These are phyloP conservation scores for Fusarium sp. DNA, from an alignment of 2,329 filamentous ascomycete genomes.

Conservation along the genomic window DNA sequence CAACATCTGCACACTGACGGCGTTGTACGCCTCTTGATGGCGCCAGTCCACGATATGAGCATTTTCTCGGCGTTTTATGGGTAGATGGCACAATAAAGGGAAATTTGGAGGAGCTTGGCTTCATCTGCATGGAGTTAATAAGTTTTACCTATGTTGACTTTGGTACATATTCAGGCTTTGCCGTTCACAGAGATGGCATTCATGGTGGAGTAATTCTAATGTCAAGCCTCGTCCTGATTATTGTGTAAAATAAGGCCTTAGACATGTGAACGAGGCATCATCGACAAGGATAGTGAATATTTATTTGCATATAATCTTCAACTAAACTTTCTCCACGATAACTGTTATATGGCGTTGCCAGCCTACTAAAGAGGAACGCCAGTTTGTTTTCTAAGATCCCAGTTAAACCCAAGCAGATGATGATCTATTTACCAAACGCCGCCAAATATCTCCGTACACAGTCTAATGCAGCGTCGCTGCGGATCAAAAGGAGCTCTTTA, in stretches of 20 bases:
- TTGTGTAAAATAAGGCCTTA: constrained; percentile 26
- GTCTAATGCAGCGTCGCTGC: background rate
- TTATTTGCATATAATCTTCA: constrained; percentile 35
- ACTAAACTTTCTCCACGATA: constrained; percentile 32
- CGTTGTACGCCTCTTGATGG: constrained; percentile 24
- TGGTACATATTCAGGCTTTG: constrained; percentile 28
- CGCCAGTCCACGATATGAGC: constrained; percentile 39
- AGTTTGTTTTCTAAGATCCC: constrained; percentile 16
- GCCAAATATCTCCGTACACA: background rate
- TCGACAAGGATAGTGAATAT: constrained; percentile 20
- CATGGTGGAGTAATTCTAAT: constrained; percentile 36
- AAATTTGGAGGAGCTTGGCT: constrained; percentile 18
- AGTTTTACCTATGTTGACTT: constrained; percentile 13
- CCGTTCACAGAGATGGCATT: constrained; percentile 24
- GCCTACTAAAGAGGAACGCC: background rate
- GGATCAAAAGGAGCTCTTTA: background rate
- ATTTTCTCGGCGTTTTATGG: constrained; percentile 48
- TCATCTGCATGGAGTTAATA: constrained; percentile 15
- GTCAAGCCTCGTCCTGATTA: constrained; percentile 17
- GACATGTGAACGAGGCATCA: constrained; percentile 20
- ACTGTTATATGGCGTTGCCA: background rate
- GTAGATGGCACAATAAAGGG: constrained; percentile 41
- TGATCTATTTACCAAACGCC: constrained; percentile 19
- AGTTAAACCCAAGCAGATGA: background rate
- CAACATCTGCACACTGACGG: constrained; percentile 18